These are phyloP conservation scores for Ceratobasidium sp. DNA, from an alignment of 1,284 basidiomycete genomes.

Conservation along the genomic window DNA sequence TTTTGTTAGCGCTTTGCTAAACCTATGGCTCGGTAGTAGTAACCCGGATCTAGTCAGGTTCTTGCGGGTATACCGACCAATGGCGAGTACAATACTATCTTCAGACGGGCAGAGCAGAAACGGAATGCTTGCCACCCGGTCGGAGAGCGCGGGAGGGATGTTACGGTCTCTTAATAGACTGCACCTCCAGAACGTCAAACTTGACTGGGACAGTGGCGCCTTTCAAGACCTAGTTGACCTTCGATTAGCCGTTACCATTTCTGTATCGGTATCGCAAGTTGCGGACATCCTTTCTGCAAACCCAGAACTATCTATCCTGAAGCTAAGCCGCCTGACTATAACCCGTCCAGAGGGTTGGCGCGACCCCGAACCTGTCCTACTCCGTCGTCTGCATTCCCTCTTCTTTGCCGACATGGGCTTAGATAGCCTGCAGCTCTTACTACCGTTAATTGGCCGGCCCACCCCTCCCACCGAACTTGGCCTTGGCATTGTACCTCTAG, in stretches of 20 bases:
- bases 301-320: background rate
- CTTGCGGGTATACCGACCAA: background rate
- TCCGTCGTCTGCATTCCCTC: background rate
- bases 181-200: background rate
- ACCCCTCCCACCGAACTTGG: background rate
- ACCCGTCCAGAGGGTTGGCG: background rate
- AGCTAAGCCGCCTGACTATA: background rate
- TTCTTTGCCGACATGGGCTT: background rate
- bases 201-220: background rate
- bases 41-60: background rate
- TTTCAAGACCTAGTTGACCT: conserved; percentile 1
- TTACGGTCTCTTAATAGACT: background rate
- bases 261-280: background rate
- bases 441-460: background rate
- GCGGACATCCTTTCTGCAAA: background rate
- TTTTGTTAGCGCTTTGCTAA: background rate
- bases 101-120: background rate
- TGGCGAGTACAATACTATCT: background rate
- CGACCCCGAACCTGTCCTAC: background rate
- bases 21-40: background rate
- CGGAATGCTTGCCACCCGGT: background rate
- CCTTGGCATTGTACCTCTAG: background rate
- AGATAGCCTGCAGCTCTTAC: background rate
- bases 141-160: background rate
- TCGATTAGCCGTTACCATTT: background rate